phyloP scores from a whole-genome alignment of 2,329 filamentous ascomycete species.

The Ceratocystis diversiconidia region DNA sequence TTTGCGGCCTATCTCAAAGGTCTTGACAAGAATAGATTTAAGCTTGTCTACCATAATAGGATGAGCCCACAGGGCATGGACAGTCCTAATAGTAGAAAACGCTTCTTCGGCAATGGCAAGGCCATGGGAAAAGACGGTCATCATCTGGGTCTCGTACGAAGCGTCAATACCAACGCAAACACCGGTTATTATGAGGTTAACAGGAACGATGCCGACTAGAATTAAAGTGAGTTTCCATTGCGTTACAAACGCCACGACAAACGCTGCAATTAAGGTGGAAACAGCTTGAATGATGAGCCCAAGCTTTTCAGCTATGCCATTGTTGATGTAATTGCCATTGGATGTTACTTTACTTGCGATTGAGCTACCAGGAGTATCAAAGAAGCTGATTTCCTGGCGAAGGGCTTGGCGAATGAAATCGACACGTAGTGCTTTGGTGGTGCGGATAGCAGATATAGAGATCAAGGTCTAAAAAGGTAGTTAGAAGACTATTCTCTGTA shows the following conservation, averaged over 20 bases:
- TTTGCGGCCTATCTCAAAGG: slow-evolving; percentile 28
- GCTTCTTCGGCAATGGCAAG: slow-evolving; percentile 35
- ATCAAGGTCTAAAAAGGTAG: slow-evolving; percentile 24
- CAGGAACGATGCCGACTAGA: slow-evolving; percentile 32
- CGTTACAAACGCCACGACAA: slow-evolving; percentile 29
- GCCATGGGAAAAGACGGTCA: slow-evolving; percentile 31
- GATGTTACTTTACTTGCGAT: slow-evolving; percentile 34
- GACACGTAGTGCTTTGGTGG: slow-evolving; percentile 27
- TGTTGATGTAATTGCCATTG: slow-evolving; percentile 33
- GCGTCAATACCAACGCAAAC: slow-evolving; percentile 29
- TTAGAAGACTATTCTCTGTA: background rate
- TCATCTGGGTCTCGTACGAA: slow-evolving; percentile 31
- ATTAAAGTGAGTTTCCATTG: slow-evolving; percentile 33
- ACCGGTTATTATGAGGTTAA: slow-evolving; percentile 29
- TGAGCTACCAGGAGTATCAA: slow-evolving; percentile 34
- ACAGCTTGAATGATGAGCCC: slow-evolving; percentile 29
- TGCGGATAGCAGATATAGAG: slow-evolving; percentile 28
- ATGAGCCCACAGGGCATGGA: slow-evolving; percentile 37
- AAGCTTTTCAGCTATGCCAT: slow-evolving; percentile 33
- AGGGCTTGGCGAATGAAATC: slow-evolving; percentile 28
- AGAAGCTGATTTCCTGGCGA: slow-evolving; percentile 41
- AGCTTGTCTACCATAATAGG: slow-evolving; percentile 31
- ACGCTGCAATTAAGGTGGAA: slow-evolving; percentile 29
- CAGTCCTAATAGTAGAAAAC: slow-evolving; percentile 34
- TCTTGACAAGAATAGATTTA: slow-evolving; percentile 30